These are phyloP conservation scores for Daldinia vernicosa DNA, from an alignment of 495 filamentous ascomycete species.

Conservation along the genomic window DNA sequence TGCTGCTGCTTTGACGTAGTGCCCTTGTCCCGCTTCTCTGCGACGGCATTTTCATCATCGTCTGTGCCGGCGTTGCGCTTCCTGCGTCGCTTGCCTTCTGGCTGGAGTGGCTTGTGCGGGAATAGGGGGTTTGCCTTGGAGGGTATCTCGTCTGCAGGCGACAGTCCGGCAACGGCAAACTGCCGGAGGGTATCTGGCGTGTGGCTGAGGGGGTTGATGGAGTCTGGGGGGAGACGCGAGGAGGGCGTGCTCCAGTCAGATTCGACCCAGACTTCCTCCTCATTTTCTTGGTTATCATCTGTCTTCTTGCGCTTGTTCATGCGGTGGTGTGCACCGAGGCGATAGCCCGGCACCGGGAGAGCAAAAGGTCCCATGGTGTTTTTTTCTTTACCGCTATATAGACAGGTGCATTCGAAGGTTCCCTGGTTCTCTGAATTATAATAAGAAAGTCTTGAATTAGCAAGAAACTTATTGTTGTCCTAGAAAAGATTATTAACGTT, in stretches of 20 bases:
- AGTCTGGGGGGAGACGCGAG: slow-evolving; percentile 42
- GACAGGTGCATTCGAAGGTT: neutral
- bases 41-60: neutral
- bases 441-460: no score
- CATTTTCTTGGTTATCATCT: slow-evolving; percentile 6
- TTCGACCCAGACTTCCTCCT: neutral
- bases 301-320: slow-evolving; percentile 17
- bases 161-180: slow-evolving; percentile 51
- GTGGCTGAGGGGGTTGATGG: slow-evolving; percentile 60
- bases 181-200: slow-evolving; percentile 52
- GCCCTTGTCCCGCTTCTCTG: neutral
- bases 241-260: slow-evolving; percentile 16
- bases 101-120: slow-evolving; percentile 50
- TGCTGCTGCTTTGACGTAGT: slow-evolving; percentile 26
- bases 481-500: neutral
- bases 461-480: neutral
- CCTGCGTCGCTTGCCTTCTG: slow-evolving; percentile 8
- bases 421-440: neutral
- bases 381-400: neutral
- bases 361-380: slow-evolving; percentile 39
- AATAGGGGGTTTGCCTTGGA: slow-evolving; percentile 50
- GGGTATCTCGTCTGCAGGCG: slow-evolving; percentile 48
- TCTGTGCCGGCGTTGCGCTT: slow-evolving; percentile 13
- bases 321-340: slow-evolving; percentile 35
- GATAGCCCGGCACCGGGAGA: slow-evolving; percentile 40